phyloP scores from a whole-genome alignment of 164 flowering plant genomes.

The Cinnamomum chago region DNA sequence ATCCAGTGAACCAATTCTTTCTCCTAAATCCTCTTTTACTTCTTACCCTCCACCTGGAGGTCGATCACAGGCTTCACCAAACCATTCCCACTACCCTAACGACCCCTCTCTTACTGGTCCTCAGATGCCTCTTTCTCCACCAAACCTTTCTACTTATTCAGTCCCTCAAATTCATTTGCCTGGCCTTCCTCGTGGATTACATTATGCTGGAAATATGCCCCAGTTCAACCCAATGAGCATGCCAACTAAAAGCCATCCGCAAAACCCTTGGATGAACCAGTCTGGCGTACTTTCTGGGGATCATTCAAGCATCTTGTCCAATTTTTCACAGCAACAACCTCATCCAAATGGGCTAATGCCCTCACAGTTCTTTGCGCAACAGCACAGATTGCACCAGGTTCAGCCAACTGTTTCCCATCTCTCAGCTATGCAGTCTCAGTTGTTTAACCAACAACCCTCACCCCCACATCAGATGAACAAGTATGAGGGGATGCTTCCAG shows the following conservation, averaged over 20 bases:
- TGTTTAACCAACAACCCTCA: slow-evolving; percentile 41
- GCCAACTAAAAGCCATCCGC: slow-evolving; percentile 39
- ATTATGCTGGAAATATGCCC: slow-evolving; percentile 43
- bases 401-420: slow-evolving; percentile 59
- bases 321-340: slow-evolving; percentile 48
- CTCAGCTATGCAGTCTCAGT: slow-evolving; percentile 58
- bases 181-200: slow-evolving; percentile 51
- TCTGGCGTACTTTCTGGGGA: slow-evolving; percentile 51
- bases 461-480: slow-evolving; percentile 32
- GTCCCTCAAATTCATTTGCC: slow-evolving; percentile 52
- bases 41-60: slow-evolving; percentile 79
- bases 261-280: slow-evolving; percentile 58
- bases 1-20: slow-evolving; percentile 62
- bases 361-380: slow-evolving; percentile 51
- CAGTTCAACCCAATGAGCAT: slow-evolving; percentile 44
- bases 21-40: slow-evolving; percentile 55
- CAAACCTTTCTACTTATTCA: slow-evolving; percentile 49
- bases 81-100: slow-evolving; percentile 38
- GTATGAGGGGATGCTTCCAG: slow-evolving; percentile 37
- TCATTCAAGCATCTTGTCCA: slow-evolving; percentile 41
- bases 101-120: slow-evolving; percentile 37
- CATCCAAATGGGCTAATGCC: slow-evolving; percentile 61
- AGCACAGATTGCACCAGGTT: slow-evolving; percentile 51
- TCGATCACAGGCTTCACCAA: slow-evolving; percentile 54
- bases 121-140: slow-evolving; percentile 44